Evolutionary conservation across 2,329 filamentous ascomycete species (phyloP), one percentile per base, ranked within the genome.

Genomic region (Cercospora sp.): DNA sequence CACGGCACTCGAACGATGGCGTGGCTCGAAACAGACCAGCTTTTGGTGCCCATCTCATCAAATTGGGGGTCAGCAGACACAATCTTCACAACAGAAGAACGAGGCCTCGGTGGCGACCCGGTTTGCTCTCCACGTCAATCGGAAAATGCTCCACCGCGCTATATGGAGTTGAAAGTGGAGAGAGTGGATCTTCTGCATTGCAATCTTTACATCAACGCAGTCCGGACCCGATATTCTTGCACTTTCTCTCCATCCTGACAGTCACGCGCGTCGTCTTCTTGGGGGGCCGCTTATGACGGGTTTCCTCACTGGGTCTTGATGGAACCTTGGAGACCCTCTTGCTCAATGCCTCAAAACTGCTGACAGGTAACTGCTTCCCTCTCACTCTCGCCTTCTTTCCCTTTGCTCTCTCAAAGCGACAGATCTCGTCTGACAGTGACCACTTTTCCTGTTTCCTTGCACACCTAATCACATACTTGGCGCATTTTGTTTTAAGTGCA

Each of bases 151-250:
- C 62, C 62, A 58, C 51, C 33, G 20, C 45, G 62, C 62, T 30
- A 64, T 33, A 58, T 48, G 51, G 62, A 57, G 13, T 61, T 53
- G 42, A 64, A 63, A 62, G 66, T 67, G 67, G 63, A 60, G 65
- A 67, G 62, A 26, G 70, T 72, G 66, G 70, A 69, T 55, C 68
- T 64, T 61, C 33, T 58, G 51, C 33, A 64, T 36, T 55, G 69
- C 69, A 70, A 65, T 63, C 57, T 60, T 70, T 70, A 67, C 68
- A 72, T 70, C 68, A 72, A 64, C 53, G 53, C 60, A 65, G 55
- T 31, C 51, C 65, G 55, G 57, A 60, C 60, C 70, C 70, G 64
- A 67, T 59, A 63, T 71, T 68, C 64, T 72, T 58, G 66, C 70
- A 70, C 18, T 59, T 39, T 67, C 61, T 42, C 60, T 59, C 51